phyloP scores from a whole-genome alignment of 352 stramenopile species.

The Phytophthora pisi region DNA sequence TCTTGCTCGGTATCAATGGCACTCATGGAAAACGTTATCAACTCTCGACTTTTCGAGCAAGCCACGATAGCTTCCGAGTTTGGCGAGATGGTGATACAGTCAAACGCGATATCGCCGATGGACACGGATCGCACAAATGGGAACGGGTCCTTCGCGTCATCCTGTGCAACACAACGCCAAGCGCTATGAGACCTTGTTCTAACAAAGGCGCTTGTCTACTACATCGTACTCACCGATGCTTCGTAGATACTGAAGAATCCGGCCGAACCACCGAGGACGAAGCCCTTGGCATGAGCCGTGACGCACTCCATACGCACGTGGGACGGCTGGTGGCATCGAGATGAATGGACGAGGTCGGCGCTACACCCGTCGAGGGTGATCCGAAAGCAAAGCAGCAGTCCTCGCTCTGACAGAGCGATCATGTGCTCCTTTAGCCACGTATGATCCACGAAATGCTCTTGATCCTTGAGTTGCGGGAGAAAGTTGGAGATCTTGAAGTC shows the following conservation, averaged over 20 bases:
- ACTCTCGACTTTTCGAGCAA: constrained; percentile 70
- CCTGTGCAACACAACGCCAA: constrained; percentile 31
- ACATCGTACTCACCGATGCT: constrained; percentile 44
- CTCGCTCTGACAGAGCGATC: constrained; percentile 71
- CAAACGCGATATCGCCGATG: constrained; percentile 76
- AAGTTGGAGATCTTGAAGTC: constrained; percentile 85
- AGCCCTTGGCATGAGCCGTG: constrained; percentile 66
- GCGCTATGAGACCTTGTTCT: neutral
- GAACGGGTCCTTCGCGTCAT: constrained; percentile 82
- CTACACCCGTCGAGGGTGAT: constrained; percentile 50
- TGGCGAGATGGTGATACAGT: constrained; percentile 73
- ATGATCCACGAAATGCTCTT: constrained; percentile 86
- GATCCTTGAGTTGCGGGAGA: constrained; percentile 71
- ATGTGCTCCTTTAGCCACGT: constrained; percentile 79
- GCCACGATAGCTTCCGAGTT: constrained; percentile 65
- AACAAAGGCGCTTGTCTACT: neutral
- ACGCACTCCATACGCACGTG: constrained; percentile 79
- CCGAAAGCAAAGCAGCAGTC: constrained; percentile 69
- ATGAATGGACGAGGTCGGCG: constrained; percentile 75
- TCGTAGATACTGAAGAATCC: constrained; percentile 84
- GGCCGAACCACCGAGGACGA: constrained; percentile 72
- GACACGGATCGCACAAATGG: constrained; percentile 72
- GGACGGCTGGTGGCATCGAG: constrained; percentile 65
- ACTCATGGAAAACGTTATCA: constrained; percentile 73
- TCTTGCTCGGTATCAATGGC: constrained; percentile 81